phyloP scores from a whole-genome alignment of 75 land plant genomes.

The Azolla pinnata region DNA sequence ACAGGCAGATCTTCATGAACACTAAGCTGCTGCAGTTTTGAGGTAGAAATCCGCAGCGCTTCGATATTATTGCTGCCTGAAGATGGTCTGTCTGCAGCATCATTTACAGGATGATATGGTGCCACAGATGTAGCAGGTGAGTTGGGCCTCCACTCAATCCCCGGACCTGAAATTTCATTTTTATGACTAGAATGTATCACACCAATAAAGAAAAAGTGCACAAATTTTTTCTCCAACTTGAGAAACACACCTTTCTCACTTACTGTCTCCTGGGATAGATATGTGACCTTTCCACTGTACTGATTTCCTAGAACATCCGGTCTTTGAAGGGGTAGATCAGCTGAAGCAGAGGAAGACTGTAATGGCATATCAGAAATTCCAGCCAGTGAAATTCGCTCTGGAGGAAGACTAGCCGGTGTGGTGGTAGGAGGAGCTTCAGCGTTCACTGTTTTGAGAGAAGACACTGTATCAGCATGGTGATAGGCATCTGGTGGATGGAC shows the following conservation, averaged over 20 bases:
- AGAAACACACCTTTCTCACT: constrained; percentile 1
- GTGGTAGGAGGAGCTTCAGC: not conserved
- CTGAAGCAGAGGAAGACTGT: constrained; percentile 1
- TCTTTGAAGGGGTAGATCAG: not conserved
- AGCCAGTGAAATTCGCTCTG: not conserved
- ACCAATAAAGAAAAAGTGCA: not conserved
- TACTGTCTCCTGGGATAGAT: not conserved
- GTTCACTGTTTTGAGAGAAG: not conserved
- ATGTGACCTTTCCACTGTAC: not conserved
- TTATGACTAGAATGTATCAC: not conserved
- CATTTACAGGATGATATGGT: constrained; percentile 3
- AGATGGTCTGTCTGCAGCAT: constrained; percentile 10
- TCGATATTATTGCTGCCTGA: constrained; percentile 11
- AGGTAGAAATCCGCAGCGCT: constrained; percentile 14
- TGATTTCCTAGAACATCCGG: not conserved
- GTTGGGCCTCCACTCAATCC: constrained; percentile 76
- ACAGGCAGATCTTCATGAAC: constrained; percentile 47
- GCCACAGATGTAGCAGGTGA: constrained; percentile 23
- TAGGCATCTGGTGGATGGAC: not conserved
- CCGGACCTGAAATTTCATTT: constrained; percentile 10
- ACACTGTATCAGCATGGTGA: not conserved
- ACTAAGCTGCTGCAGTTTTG: constrained; percentile 38
- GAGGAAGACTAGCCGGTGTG: not conserved
- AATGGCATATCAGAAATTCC: not conserved
- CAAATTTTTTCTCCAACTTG: not conserved